These are phyloP conservation scores for Ramalina peruviana DNA, from an alignment of 495 filamentous ascomycete species.

Conservation along the genomic window DNA sequence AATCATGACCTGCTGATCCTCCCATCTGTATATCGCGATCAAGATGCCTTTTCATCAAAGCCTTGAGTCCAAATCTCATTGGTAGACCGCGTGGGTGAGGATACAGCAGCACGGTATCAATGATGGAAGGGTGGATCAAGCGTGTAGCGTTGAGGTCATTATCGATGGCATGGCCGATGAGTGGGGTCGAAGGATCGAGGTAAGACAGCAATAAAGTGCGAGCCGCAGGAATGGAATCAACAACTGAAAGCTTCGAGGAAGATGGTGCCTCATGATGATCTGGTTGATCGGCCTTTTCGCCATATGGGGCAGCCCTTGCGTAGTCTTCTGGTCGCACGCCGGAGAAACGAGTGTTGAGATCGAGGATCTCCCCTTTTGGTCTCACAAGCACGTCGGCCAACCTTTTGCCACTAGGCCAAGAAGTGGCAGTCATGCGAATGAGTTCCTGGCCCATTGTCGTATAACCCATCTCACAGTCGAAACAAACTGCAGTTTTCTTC, in stretches of 20 bases:
- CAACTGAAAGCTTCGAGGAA: slow-evolving; percentile 40
- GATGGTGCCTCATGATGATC: slow-evolving; percentile 15
- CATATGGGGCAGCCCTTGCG: slow-evolving; percentile 49
- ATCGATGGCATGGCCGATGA: slow-evolving; percentile 89
- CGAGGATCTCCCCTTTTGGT: slow-evolving; percentile 70
- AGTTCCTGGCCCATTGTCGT: slow-evolving; percentile 77
- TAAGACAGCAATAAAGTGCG: slow-evolving; percentile 57
- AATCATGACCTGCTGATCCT: slow-evolving; percentile 64
- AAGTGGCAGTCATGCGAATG: slow-evolving; percentile 71
- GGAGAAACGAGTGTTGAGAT: slow-evolving; percentile 82
- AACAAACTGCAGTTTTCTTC: slow-evolving; percentile 43
- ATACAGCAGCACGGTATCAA: slow-evolving; percentile 79
- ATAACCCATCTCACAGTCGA: slow-evolving; percentile 98
- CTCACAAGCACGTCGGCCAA: slow-evolving; percentile 76
- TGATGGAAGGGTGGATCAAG: slow-evolving; percentile 67
- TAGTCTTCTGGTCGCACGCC: slow-evolving; percentile 68
- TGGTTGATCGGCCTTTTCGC: slow-evolving; percentile 9
- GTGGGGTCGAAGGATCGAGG: slow-evolving; percentile 57
- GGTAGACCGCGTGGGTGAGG: slow-evolving; percentile 68
- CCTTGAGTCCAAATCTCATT: slow-evolving; percentile 65
- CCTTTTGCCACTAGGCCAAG: slow-evolving; percentile 65
- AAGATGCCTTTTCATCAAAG: slow-evolving; percentile 64
- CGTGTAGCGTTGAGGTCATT: slow-evolving; percentile 81
- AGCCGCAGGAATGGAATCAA: slow-evolving; percentile 55
- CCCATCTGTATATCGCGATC: slow-evolving; percentile 65